A percentile compares a stretch with the other conserved stretches of the same genome.
These are phyloP conservation scores for Phlebiopsis gigantea DNA, from an alignment of 768 basidiomycete genomes.

Conservation along the genomic window DNA sequence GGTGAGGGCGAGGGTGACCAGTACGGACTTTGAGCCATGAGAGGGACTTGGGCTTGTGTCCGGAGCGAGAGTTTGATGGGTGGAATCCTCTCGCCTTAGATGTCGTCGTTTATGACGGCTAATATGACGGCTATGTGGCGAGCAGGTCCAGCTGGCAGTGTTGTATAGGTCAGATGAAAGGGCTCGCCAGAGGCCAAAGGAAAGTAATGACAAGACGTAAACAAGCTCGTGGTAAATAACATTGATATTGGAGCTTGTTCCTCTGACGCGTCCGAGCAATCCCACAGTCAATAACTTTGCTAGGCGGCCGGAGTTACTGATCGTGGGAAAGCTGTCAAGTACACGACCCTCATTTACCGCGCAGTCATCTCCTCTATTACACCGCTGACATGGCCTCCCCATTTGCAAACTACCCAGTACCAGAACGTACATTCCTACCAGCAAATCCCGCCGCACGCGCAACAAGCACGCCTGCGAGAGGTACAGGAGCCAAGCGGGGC, in stretches of 20 bases:
- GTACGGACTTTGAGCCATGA: constrained; percentile 26
- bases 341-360: not conserved
- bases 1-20: constrained; percentile 35
- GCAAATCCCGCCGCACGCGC: constrained; percentile 15
- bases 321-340: not conserved
- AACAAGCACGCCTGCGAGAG: constrained; percentile 13
- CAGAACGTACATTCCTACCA: constrained; percentile 23
- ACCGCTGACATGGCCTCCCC: constrained; percentile 20
- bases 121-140: no score
- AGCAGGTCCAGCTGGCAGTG: no score
- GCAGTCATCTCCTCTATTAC: not conserved
- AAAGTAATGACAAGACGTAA: no score
- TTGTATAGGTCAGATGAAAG: no score
- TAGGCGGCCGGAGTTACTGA: not conserved
- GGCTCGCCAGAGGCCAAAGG: no score
- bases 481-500: constrained; percentile 26
- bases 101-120: no score
- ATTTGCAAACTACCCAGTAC: constrained; percentile 21
- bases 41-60: no score
- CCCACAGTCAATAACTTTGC: no score
- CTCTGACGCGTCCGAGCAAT: no score
- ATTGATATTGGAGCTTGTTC: no score
- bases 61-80: no score
- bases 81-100: not conserved
- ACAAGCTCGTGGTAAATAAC: no score